These are phyloP conservation scores for Daldinia loculata DNA, from an alignment of 495 filamentous ascomycete species.

Conservation along the genomic window DNA sequence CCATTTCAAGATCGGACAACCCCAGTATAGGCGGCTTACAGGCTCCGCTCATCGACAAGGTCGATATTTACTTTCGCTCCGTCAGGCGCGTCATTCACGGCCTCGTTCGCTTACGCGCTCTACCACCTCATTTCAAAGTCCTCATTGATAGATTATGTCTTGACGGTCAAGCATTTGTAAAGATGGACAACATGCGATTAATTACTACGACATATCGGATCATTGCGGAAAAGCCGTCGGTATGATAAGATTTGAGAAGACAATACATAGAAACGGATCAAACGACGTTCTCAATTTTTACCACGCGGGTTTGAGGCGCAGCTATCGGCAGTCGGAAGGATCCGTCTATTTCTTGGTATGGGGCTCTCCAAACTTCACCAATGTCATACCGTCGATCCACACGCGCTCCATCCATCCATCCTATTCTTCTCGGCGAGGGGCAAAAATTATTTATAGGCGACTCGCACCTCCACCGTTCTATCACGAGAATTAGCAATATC, in stretches of 20 bases:
- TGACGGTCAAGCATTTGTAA: conserved; percentile 68
- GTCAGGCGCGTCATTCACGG: conserved; percentile 62
- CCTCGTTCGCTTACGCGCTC: conserved; percentile 60
- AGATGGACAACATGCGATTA: conserved; percentile 69
- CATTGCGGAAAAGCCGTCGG: conserved; percentile 65
- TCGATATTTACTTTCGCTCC: conserved; percentile 68
- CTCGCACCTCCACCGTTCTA: neutral
- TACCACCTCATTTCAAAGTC: conserved; percentile 69
- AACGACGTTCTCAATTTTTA: conserved; percentile 11
- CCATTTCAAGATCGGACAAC: conserved; percentile 63
- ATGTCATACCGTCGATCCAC: conserved; percentile 9
- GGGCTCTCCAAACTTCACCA: conserved; percentile 15
- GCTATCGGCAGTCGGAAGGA: conserved; percentile 16
- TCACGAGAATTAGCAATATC: neutral
- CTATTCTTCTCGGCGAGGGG: conserved; percentile 14
- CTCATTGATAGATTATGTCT: conserved; percentile 69
- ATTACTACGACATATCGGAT: conserved; percentile 69
- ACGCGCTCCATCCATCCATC: too few relatives aligned
- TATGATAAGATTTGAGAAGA: conserved; percentile 22
- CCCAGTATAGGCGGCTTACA: conserved; percentile 67
- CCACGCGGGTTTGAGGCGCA: conserved; percentile 11
- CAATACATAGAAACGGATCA: neutral
- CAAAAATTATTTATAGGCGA: conserved; percentile 5
- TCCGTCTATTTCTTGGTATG: conserved; percentile 25
- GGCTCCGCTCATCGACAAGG: conserved; percentile 67